Evolutionary conservation across 345 rosid species (phyloP), one percentile per base, ranked within the genome.

Genomic region (Camelina hispida): DNA sequence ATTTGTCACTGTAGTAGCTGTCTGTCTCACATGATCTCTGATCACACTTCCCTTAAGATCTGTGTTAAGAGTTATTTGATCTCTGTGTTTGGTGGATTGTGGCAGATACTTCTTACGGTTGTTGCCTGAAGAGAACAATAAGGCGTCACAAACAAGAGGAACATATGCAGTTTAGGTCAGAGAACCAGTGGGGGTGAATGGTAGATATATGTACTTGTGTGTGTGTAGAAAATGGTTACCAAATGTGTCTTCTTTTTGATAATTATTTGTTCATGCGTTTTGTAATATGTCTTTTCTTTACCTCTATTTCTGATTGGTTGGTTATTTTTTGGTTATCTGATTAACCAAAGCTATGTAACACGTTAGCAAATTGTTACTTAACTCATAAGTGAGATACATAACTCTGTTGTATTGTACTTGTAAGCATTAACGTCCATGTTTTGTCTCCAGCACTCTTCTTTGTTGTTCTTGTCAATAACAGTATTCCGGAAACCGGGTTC

Each of bases 91-190:
- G 65, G 37, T 77, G 62, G n/a, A 18, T 47, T 65, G 68, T 71
- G 30, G 37, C 34, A 77, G 76, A 53, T 64, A 67, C 30, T 56
- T 30, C 44, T 57, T 38, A 9, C 20, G 61, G 72, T 56, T 70
- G 80, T 63, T 71, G 38, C 71, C 40, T 37, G 80, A 69, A 64
- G 53, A 59, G 72, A 71, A 71, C 61, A 50, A 28, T 17, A 47
- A 64, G 38, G 17, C 43, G 40, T 30, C 43, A 8, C 55, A 69
- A 69, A 57, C 70, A 48, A 64, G 46, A 64, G 52, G 17, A 15
- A 38, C 43, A 58, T 58, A 74, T 74, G 51, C 68, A 58, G 67
- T 43, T 44, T 53, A n/a, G 65, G 65, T 69, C 66, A 23, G 40
- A 23, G 40, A 34, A 62, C 60, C 60, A 44, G 70, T 44, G 25